Base-by-base conservation (phyloP, 2,329 filamentous ascomycete species). In the Calonectria henricotiae region DNA sequence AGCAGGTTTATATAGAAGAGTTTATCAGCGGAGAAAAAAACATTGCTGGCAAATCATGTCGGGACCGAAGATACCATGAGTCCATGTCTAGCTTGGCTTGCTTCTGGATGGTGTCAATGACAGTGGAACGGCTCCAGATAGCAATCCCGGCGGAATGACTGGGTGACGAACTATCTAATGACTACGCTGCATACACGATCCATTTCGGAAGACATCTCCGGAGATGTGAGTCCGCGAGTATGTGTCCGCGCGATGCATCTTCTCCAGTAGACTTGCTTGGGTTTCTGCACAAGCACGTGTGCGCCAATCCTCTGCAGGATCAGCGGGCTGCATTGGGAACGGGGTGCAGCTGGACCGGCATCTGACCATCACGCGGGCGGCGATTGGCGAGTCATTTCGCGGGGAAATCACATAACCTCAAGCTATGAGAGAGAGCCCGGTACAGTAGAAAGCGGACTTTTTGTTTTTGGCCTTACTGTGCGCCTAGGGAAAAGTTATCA, bases 321-420 rank as follows among this genome's bases (percentile, higher is more conserved):
- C 23, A 27, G 47, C 55, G 27, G 43, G 8, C 17, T 54, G 58
- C 23, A 25, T 27, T 60, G 32, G 54, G 23, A 43, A 37, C 69
- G 44, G 66, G 61, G 65, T 75, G 69, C 64, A 67, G 68, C 69
- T 71, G 58, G 55, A n/a, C 54, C 67, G 54, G 67, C 71, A 71
- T 69, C 74, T 77, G 75, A 77, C 75, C 71, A 76, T 74, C 69
- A 55, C 20, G 58, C 30, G 58, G 51, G 39, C 8, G 62, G 32
- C 67, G 69, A 77, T 77, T 77, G 75, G 75, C 62, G 72, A 74
- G 54, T 55, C 60, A 63, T 58, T 67, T 69, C 54, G 64, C 61
- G 67, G 72, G 68, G 72, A 51, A 54, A 23, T 15, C 51, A 55
- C 20, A 23, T 13, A 39, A 58, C 12, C 11, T 25, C 20, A 39